Conservation (phyloP, 176 grass and related monocot species). For the Musa troglodytarum region DNA sequence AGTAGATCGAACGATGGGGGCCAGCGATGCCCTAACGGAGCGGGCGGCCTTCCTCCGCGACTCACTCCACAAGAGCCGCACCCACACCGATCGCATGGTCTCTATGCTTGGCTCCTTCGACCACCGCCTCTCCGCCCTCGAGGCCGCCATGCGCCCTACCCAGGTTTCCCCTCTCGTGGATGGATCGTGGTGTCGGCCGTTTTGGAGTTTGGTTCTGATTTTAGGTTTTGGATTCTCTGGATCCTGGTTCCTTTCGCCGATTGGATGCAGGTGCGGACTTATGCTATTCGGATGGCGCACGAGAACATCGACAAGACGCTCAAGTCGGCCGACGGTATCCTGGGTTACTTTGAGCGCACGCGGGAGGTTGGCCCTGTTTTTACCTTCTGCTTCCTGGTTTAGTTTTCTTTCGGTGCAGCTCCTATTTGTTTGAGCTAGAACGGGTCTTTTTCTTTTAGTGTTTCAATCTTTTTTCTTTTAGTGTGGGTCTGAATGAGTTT, state of each 20-base stretch:
- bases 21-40: conserved; percentile 40
- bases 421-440: background rate
- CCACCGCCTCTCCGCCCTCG: conserved; percentile 72
- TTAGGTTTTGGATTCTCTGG: background rate
- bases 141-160: conserved; percentile 93
- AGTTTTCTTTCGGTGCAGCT: background rate
- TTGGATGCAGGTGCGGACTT: conserved; percentile 46
- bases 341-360: conserved; percentile 73
- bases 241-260: background rate
- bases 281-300: conserved; percentile 77
- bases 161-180: conserved; percentile 33
- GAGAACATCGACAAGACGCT: conserved; percentile 97
- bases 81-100: conserved; percentile 58
- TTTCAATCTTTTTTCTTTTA: background rate
- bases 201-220: background rate
- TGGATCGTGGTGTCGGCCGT: background rate
- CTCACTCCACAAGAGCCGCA: conserved; percentile 58
- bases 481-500: background rate
- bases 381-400: background rate
- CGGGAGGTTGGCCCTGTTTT: conserved; percentile 40
- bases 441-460: background rate
- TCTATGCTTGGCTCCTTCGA: conserved; percentile 93
- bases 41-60: conserved; percentile 62
- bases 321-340: conserved; percentile 82
- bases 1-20: background rate